These are phyloP conservation scores for Mycena belliarum DNA, from an alignment of 768 basidiomycete species.

Conservation along the genomic window DNA sequence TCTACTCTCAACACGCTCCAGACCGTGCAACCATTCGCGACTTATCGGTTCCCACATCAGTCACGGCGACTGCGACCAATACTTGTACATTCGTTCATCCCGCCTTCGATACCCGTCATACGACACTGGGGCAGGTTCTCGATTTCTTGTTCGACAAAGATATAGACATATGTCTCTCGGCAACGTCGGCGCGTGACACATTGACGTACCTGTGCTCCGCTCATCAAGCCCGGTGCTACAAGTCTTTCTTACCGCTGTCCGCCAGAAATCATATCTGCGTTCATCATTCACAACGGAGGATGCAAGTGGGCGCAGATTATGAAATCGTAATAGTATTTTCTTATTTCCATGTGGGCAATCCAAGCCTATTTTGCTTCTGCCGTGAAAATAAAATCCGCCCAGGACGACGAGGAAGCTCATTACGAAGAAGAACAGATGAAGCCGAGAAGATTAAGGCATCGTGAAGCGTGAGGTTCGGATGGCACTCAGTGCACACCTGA, in stretches of 20 bases:
- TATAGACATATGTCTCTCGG: neutral
- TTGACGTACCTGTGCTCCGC: slow-evolving; percentile 16
- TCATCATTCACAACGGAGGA: neutral
- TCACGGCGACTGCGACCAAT: neutral
- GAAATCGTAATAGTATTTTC: too few species aligned
- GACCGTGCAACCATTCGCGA: neutral
- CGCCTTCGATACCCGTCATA: neutral
- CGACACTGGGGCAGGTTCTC: neutral
- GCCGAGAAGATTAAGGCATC: neutral
- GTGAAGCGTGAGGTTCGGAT: slow-evolving; percentile 15
- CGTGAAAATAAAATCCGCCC: neutral
- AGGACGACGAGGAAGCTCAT: neutral
- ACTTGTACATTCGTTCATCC: neutral
- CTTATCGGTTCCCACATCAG: neutral
- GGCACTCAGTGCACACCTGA: slow-evolving; percentile 9
- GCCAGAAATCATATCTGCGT: neutral
- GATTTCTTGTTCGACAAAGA: slow-evolving; percentile 8
- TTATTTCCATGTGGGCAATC: too few species aligned
- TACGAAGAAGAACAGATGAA: too few species aligned
- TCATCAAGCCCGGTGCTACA: neutral
- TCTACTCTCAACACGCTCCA: neutral
- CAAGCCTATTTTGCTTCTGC: too few species aligned
- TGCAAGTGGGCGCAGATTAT: too few species aligned
- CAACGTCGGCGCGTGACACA: neutral
- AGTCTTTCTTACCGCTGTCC: slow-evolving; percentile 7